Evolutionary conservation across 129 eudicot genomes (phyloP), one percentile per base, ranked within the genome.

Genomic region (Daucus carota): DNA sequence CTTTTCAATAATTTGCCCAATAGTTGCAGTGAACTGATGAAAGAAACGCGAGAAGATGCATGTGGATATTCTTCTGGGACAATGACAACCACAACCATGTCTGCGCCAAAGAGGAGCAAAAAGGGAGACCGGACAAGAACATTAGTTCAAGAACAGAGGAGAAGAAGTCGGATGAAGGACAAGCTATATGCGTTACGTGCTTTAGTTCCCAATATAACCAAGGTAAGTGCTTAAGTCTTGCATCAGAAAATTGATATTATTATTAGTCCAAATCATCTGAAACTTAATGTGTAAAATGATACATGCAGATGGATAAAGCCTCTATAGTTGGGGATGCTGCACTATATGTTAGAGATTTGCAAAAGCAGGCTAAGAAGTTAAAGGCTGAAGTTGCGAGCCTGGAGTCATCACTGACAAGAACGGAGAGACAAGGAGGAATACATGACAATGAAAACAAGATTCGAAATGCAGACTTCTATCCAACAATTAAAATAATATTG

Each of bases 111-210:
- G 76, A 84, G 60, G 48, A 70, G 74, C 46, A 54, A 70, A 5
- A 88, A 85, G 77, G 79, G 75, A 15, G 97, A 92, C 72, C 81
- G 92, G 38, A 70, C 97, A 63, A 85, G 85, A 78, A 92, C 95
- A 50, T 79, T 92, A 81, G 76, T 87, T 47, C 85, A 92, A 0
- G 97, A 92, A 75, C 75, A 92, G 72, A 83, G 79, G 86, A 87
- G 97, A 60, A 85, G 97, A 82, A 82, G 90, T 28, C 71, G 92
- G 40, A 92, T 92, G 97, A 92, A 92, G 90, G 97, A 92, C 73
- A 92, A 92, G 79, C 88, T 92, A 41, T 92, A 87, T 54, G 89
- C 88, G 2, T 77, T 92, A 78, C 90, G 97, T 70, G 79, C 97
- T 9, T 84, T 92, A 78, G 97, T 92, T 77, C 97, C 97, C 16